Conservation (phyloP, 1,284 basidiomycete genomes). For the Puccinia triticina region DNA sequence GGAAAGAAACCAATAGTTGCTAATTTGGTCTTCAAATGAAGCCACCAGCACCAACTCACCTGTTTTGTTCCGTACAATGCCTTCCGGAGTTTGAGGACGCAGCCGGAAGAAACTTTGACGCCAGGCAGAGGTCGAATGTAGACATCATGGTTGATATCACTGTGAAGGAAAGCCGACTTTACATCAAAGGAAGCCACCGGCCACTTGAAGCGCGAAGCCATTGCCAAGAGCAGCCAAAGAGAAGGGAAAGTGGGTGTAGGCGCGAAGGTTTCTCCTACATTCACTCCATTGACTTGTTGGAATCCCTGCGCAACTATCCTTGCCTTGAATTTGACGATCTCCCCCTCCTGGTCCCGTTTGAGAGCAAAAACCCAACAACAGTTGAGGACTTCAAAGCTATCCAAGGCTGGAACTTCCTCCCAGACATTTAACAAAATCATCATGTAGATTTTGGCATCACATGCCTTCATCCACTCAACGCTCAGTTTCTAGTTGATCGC, state of each 20-base stretch:
- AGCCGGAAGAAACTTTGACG: neutral
- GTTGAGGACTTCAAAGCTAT: neutral
- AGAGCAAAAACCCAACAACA: constrained; percentile 12
- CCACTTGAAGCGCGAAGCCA: neutral
- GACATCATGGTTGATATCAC: neutral
- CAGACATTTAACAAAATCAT: neutral
- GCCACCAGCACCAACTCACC: constrained; percentile 33
- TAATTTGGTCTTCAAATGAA: neutral
- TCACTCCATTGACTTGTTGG: neutral
- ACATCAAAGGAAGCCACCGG: constrained; percentile 10
- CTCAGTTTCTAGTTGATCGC: neutral
- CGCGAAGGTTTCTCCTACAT: neutral
- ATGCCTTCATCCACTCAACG: too few species aligned
- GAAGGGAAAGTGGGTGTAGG: neutral
- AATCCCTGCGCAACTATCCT: constrained; percentile 3
- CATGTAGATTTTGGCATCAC: neutral
- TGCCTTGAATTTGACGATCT: neutral
- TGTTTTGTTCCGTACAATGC: constrained; percentile 27
- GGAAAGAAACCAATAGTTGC: neutral
- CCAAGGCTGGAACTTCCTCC: neutral
- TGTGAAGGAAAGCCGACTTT: neutral
- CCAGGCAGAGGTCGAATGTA: neutral
- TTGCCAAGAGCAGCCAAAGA: neutral
- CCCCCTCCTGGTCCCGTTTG: neutral
- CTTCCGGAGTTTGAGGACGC: constrained; percentile 9